Evolutionary conservation across 768 basidiomycete genomes (phyloP).

Genomic region (Boletus rubescentipes): DNA sequence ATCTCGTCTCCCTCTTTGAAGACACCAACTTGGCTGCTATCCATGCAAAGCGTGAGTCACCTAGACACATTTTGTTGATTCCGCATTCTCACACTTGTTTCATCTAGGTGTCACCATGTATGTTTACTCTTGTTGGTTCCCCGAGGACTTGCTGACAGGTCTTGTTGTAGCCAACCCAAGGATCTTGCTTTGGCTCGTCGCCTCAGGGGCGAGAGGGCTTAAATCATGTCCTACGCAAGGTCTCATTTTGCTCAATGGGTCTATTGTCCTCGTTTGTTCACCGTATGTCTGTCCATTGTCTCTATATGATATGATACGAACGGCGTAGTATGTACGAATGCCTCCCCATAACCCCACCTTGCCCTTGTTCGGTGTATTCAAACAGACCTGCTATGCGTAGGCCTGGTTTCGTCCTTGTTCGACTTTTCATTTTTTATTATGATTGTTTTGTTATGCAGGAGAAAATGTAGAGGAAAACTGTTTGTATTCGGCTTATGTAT

Average conservation of each 20-base stretch:
- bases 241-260: background rate
- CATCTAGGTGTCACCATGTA: constrained; percentile 55
- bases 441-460: background rate
- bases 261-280: constrained; percentile 9
- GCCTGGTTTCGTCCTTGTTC: constrained; percentile 3
- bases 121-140: constrained; percentile 19
- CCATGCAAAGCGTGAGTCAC: constrained; percentile 71
- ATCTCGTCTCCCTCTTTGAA: constrained; percentile 83
- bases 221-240: constrained; percentile 25
- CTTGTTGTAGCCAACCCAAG: constrained; percentile 68
- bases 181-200: constrained; percentile 85
- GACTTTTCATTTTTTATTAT: background rate
- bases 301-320: constrained; percentile 26
- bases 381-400: background rate
- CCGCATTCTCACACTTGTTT: constrained; percentile 10
- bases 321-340: constrained; percentile 33
- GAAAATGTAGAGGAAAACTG: constrained; percentile 24
- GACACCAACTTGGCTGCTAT: constrained; percentile 92
- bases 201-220: constrained; percentile 83
- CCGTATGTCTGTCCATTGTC: constrained; percentile 15
- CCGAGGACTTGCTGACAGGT: constrained; percentile 16
- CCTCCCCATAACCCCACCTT: constrained; percentile 2
- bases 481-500: constrained; percentile 29
- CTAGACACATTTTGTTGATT: background rate
- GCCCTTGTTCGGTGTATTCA: constrained; percentile 11